Evolutionary conservation across 1,284 basidiomycete genomes (phyloP).

Genomic region (Xerocomus cyaneibrunnescens): DNA sequence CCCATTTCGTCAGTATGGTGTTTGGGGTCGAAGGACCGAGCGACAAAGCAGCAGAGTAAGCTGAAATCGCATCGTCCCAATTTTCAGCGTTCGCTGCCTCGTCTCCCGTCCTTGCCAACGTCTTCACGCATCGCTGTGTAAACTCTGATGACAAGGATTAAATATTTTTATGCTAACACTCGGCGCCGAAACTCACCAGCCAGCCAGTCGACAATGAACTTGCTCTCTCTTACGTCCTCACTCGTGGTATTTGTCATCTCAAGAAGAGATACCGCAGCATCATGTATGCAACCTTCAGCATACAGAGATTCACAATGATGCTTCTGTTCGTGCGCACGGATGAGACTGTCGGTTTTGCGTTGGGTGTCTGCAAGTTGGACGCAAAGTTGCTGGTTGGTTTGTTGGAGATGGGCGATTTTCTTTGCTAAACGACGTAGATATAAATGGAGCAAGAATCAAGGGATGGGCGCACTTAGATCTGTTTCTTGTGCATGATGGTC

Average conservation of each 20-base stretch:
- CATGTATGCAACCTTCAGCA: background rate
- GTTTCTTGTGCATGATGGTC: background rate
- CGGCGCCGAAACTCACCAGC: background rate
- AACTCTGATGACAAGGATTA: background rate
- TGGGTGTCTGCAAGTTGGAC: background rate
- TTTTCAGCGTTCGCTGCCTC: background rate
- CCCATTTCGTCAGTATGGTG: constrained; percentile 10
- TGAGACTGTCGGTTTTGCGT: background rate
- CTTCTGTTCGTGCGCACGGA: background rate
- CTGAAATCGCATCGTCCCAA: background rate
- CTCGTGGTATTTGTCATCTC: background rate
- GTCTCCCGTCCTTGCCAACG: background rate
- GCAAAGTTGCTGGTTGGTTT: background rate
- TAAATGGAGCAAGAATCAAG: background rate
- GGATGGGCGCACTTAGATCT: background rate
- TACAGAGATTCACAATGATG: background rate
- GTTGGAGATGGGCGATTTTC: background rate
- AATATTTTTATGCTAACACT: background rate
- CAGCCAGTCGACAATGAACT: background rate
- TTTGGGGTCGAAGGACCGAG: background rate
- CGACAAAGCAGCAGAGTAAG: constrained; percentile 7
- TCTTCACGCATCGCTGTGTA: background rate
- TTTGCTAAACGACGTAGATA: background rate
- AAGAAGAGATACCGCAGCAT: background rate
- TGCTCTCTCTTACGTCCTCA: background rate